Base-by-base conservation (phyloP, 306 rosid species). In the Lablab purpureus region DNA sequence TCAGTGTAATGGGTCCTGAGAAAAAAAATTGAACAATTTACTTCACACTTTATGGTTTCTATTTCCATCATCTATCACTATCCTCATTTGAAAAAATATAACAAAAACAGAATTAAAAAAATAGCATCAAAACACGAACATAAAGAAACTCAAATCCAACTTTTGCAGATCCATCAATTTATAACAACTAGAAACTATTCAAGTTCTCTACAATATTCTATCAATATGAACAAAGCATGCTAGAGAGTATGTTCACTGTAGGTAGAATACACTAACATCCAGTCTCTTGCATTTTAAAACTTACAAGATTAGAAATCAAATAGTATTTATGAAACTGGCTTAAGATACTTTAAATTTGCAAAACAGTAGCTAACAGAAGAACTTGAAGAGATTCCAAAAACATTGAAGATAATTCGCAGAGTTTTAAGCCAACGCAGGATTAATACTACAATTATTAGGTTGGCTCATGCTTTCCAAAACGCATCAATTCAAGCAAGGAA, bases 41-140 rank as follows among this genome's bases (percentile, higher is more conserved):
- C 46, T 63, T 3, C 3, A 32, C 36, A 63, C 25, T 17, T 34
- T 7, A 55, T 40, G 71, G 10, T 67, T 67, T 21, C 11, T 67
- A 67, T 41, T 40, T 40, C 49, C 32, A 19, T 67, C 52, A 67
- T 67, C 30, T 40, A 67, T 67, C 72, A 2, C 72, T 67, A 41
- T 67, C 72, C 4, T 67, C 32, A 67, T 28, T 67, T 40, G 52
- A 17, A 67, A 67, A 67, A 40, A 40, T 40, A 34, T 10, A 10
- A 9, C 2, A 62, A n/a, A n/a, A n/a, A n/a, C n/a, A n/a, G n/a
- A n/a, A n/a, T n/a, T n/a, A n/a, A n/a, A n/a, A n/a, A n/a, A n/a
- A n/a, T n/a, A n/a, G n/a, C n/a, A n/a, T n/a, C n/a, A n/a, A n/a
- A n/a, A n/a, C n/a, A n/a, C n/a, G n/a, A n/a, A n/a, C n/a, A n/a